Conservation (phyloP, 108 stramenopile genomes). For the Discostella pseudostelligera region DNA sequence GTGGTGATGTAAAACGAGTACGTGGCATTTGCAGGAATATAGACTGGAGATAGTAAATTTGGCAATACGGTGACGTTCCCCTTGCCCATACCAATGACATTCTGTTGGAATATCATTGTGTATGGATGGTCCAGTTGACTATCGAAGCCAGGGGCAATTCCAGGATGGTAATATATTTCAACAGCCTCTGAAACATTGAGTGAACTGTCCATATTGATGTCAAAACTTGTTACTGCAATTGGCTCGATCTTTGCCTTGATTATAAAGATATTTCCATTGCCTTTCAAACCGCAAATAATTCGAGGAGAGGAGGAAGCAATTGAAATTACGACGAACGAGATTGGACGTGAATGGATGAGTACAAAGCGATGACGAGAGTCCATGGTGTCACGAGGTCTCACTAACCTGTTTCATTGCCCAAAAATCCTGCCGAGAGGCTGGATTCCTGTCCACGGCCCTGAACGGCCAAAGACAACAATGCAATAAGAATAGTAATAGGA, state of each 20-base stretch:
- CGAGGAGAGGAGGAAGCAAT: too few relatives aligned
- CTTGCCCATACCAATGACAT: slow-evolving; percentile 12
- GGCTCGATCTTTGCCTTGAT: slow-evolving; percentile 16
- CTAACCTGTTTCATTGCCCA: too few relatives aligned
- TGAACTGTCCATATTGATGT: slow-evolving; percentile 18
- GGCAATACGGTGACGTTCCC: slow-evolving; percentile 16
- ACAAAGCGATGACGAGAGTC: too few relatives aligned
- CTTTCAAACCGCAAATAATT: background rate
- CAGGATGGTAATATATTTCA: slow-evolving; percentile 20
- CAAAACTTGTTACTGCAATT: slow-evolving; percentile 14
- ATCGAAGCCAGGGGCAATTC: slow-evolving; percentile 4
- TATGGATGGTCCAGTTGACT: background rate
- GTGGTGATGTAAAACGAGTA: slow-evolving; percentile 21
- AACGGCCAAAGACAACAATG: background rate
- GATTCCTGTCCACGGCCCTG: too few relatives aligned
- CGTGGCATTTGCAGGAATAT: slow-evolving; percentile 20
- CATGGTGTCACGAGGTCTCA: too few relatives aligned
- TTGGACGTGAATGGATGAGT: too few relatives aligned
- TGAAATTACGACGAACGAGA: too few relatives aligned
- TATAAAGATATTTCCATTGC: slow-evolving; percentile 21
- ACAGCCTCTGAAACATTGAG: background rate
- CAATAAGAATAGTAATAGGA: background rate
- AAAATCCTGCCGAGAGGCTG: too few relatives aligned
- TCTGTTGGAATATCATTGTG: background rate
- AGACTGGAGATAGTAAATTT: slow-evolving; percentile 15